These are phyloP conservation scores for Jamesozyma gamospora DNA, from an alignment of 805 yeast species.

Conservation along the genomic window DNA sequence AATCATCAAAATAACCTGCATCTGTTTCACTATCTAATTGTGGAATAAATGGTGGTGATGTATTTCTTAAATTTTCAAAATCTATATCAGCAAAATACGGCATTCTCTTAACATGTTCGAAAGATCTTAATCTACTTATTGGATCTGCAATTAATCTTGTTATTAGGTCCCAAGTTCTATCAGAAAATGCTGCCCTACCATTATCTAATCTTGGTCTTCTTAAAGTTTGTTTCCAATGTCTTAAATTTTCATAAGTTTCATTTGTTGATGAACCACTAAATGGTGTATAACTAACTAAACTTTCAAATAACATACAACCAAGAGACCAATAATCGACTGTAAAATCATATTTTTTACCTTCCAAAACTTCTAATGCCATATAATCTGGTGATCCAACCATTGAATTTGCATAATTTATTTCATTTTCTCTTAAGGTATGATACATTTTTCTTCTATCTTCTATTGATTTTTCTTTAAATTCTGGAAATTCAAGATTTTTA, in stretches of 20 bases:
- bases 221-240: slow-evolving; percentile 83
- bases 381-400: slow-evolving; percentile 98
- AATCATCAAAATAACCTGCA: slow-evolving; percentile 98
- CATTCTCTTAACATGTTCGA: slow-evolving; percentile 71
- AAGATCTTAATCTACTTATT: slow-evolving; percentile 58
- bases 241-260: slow-evolving; percentile 87
- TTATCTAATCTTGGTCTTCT: slow-evolving; percentile 86
- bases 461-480: slow-evolving; percentile 59
- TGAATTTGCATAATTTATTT: slow-evolving; percentile 82
- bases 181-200: slow-evolving; percentile 86
- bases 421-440: slow-evolving; percentile 61
- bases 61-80: slow-evolving; percentile 58
- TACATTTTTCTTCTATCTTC: slow-evolving; percentile 82
- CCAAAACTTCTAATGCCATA: slow-evolving; percentile 95
- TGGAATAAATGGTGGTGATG: slow-evolving; percentile 91
- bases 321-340: slow-evolving; percentile 98
- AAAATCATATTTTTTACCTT: slow-evolving; percentile 86
- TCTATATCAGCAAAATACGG: slow-evolving; percentile 78
- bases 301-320: slow-evolving; percentile 95
- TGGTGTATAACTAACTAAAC: slow-evolving; percentile 94
- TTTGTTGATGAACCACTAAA: slow-evolving; percentile 89
- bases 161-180: slow-evolving; percentile 89
- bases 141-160: slow-evolving; percentile 74
- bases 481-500: slow-evolving; percentile 61
- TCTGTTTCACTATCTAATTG: slow-evolving; percentile 94